phyloP scores from a whole-genome alignment of 768 basidiomycete genomes.

The Trametes gibbosa region DNA sequence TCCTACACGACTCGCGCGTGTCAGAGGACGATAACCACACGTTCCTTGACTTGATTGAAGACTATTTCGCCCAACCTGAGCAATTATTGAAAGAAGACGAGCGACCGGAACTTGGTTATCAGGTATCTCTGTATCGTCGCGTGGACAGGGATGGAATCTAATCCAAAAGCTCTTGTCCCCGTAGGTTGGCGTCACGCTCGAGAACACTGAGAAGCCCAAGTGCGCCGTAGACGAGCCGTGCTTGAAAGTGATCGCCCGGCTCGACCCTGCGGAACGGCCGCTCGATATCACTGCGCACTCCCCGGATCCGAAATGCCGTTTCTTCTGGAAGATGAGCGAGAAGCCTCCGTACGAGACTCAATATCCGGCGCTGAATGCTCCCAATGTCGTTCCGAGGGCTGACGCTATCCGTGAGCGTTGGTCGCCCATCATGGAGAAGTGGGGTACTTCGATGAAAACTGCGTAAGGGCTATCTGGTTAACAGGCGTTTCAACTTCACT shows the following conservation, averaged over 20 bases:
- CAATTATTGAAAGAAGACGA: slow-evolving; percentile 69
- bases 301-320: slow-evolving; percentile 94
- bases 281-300: slow-evolving; percentile 76
- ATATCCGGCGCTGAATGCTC: slow-evolving; percentile 74
- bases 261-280: slow-evolving; percentile 80
- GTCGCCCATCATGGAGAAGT: slow-evolving; percentile 73
- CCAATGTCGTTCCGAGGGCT: slow-evolving; percentile 78
- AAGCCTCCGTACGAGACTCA: slow-evolving; percentile 73
- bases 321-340: slow-evolving; percentile 84
- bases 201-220: slow-evolving; percentile 91
- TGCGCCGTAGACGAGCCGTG: slow-evolving; percentile 85
- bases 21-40: slow-evolving; percentile 74
- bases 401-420: slow-evolving; percentile 57
- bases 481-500: neutral
- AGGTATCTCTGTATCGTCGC: slow-evolving; percentile 52
- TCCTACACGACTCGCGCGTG: slow-evolving; percentile 83
- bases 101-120: slow-evolving; percentile 83
- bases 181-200: slow-evolving; percentile 85
- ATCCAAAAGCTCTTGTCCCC: too few relatives aligned
- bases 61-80: slow-evolving; percentile 82
- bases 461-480: slow-evolving; percentile 54
- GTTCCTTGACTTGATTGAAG: slow-evolving; percentile 89
- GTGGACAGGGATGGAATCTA: too few relatives aligned
- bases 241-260: slow-evolving; percentile 67
- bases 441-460: slow-evolving; percentile 86